Conservation (phyloP, 768 basidiomycete genomes). For the Lactifluus pinguis region DNA sequence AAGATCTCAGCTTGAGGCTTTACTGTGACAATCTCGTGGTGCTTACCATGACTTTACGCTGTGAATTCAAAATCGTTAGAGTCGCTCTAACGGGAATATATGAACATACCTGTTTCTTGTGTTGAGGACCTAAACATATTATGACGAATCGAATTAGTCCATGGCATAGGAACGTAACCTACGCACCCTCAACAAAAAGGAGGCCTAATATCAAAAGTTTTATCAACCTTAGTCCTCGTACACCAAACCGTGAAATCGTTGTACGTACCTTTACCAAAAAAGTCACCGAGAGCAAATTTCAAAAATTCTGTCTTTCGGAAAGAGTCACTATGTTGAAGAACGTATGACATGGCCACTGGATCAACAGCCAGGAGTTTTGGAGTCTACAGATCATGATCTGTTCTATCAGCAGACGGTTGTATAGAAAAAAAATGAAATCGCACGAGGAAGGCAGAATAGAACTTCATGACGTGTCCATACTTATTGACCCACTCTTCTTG, state of each 20-base stretch:
- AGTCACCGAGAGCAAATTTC: slow-evolving; percentile 3
- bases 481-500: slow-evolving; percentile 15
- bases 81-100: not conserved
- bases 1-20: not conserved
- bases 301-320: slow-evolving; percentile 28
- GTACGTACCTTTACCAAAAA: slow-evolving; percentile 15
- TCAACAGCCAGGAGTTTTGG: slow-evolving; percentile 29
- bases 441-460: not conserved
- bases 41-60: slow-evolving; percentile 12
- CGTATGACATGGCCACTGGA: slow-evolving; percentile 27
- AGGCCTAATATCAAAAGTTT: not conserved
- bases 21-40: too few relatives aligned
- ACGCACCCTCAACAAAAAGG: slow-evolving; percentile 14
- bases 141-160: too few relatives aligned
- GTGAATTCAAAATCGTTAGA: not conserved
- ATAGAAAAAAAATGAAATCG: not conserved
- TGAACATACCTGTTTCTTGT: slow-evolving; percentile 8
- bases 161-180: not conserved
- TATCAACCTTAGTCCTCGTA: not conserved
- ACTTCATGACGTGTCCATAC: slow-evolving; percentile 13
- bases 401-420: too few relatives aligned
- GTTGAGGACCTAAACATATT: not conserved
- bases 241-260: too few relatives aligned
- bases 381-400: not conserved
- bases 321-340: slow-evolving; percentile 26